Evolutionary conservation across 2,329 filamentous ascomycete species (phyloP), one percentile per base, ranked within the genome.

Genomic region (Fusarium chlamydosporum): DNA sequence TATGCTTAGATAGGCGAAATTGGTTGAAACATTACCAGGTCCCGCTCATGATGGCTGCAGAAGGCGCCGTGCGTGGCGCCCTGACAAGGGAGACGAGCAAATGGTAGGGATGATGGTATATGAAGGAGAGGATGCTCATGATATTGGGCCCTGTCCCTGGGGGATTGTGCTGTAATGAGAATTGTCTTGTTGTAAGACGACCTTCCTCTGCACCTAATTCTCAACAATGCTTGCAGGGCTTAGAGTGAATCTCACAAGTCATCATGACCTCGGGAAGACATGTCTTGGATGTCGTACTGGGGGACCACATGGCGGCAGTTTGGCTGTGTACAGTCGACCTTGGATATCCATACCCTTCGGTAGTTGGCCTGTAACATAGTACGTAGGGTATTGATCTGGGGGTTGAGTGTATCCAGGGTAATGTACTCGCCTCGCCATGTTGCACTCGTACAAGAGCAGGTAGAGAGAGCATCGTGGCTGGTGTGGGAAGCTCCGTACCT

Each of bases 211-310:
- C 34, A 27, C 55, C 18, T 7, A 47, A 12, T 40, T 47, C 18
- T 50, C 26, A 37, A 37, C 29, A 40, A 48, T 18, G 43, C 33
- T 34, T 47, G 47, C 37, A 47, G 34, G 41, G 61, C 56, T 62
- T 33, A 27, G 33, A 53, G 34, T 62, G 37, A 51, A 48, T 42
- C 35, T 23, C 34, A 52, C 13, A 38, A 35, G 31, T 47, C 40
- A 59, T 58, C 37, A 43, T 46, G 46, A 61, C 47, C 42, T 38
- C 54, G 31, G 57, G 40, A 51, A 46, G 53, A 52, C 41, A 59
- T 74, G 65, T 73, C 72, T 74, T 65, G 63, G 50, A 63, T 58
- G 56, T 52, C 18, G 61, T 67, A 65, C 56, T 18, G 52, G 46
- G 56, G 43, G 58, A 56, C 65, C 63, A 72, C 67, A 73, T 71